Evolutionary conservation across 306 rosid species (phyloP).

Genomic region (Pueraria montana): DNA sequence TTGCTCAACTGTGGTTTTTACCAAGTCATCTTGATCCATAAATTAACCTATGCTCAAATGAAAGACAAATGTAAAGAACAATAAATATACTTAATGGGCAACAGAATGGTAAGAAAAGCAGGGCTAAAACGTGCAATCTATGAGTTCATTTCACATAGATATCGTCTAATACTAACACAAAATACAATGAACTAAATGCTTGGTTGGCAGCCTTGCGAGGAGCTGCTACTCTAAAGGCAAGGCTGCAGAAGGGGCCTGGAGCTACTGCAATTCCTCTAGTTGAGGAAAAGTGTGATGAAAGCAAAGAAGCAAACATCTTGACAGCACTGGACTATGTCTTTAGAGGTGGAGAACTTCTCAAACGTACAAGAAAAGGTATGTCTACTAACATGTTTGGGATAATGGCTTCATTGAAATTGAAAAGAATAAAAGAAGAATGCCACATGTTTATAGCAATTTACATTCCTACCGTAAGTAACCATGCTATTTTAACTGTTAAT

Average conservation of each 20-base stretch:
- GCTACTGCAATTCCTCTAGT: conserved; percentile 62
- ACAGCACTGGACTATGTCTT: conserved; percentile 71
- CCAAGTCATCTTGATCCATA: background rate
- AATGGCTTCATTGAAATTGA: background rate
- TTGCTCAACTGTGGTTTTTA: background rate
- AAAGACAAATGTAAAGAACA: background rate
- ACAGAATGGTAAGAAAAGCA: background rate
- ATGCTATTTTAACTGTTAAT: conserved; percentile 43
- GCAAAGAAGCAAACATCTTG: conserved; percentile 67
- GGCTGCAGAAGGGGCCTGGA: conserved; percentile 78
- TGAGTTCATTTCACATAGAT: background rate
- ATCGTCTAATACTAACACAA: conserved; percentile 14
- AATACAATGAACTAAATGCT: conserved; percentile 21
- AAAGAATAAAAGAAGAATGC: background rate
- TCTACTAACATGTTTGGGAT: conserved; percentile 9
- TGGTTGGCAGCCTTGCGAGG: conserved; percentile 76
- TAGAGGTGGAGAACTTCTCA: conserved; percentile 90
- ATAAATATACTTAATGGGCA: background rate
- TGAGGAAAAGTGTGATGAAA: conserved; percentile 72
- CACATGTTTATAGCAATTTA: conserved; percentile 13
- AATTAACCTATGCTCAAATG: conserved; percentile 8
- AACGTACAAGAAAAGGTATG: conserved; percentile 96
- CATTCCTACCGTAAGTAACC: conserved; percentile 29
- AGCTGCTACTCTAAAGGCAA: conserved; percentile 79
- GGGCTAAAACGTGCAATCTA: background rate